Evolutionary conservation across 1,139 yeast genomes (phyloP), one percentile per base, ranked within the genome.

Genomic region (Yamadazyma epiphylla): DNA sequence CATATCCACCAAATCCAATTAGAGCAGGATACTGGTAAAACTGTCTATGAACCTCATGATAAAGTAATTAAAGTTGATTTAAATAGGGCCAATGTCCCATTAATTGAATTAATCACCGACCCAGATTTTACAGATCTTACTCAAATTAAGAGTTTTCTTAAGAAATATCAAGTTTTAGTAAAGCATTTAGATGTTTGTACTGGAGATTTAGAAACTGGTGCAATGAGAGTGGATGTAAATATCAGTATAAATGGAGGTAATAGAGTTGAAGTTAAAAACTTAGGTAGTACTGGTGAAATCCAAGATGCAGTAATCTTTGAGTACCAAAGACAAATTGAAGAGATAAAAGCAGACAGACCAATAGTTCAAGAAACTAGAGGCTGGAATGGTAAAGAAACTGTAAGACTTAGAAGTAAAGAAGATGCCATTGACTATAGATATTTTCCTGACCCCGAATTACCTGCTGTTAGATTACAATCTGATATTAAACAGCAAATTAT

Each of bases 11-110:
- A 88, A 53, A 58, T 89, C 22, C 97, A 89, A 53, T 60, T 89
- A 15, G 97, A 89, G 48, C 97, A 89, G 55, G 98, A 91, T 51
- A 91, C 98, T 0, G 98, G 95, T 2, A 83, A 87, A 47, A 74
- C 94, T 0, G 64, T 72, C 7, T 82, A 88, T 50, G 64, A 70
- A 25, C 64, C 66, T 9, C 49, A 38, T 29, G 71, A 57, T 37
- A 53, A 51, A n/a, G 38, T 49, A 4, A 64, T 80, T 0, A 64
- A 68, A 29, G 70, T 91, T 14, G 98, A 91, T 54, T 69, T 80
- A 35, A 94, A 94, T 51, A 68, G 98, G 49, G 73, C 94, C 13
- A 86, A 88, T 53, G 77, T 80, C 1, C 96, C 97, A 1, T 65
- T 91, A 35, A 81, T 91, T 28, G 99, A 91, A 55, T 62, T 94